Conservation (phyloP, 1,139 yeast genomes). For the Keqinozyma sinolaborantium region DNA sequence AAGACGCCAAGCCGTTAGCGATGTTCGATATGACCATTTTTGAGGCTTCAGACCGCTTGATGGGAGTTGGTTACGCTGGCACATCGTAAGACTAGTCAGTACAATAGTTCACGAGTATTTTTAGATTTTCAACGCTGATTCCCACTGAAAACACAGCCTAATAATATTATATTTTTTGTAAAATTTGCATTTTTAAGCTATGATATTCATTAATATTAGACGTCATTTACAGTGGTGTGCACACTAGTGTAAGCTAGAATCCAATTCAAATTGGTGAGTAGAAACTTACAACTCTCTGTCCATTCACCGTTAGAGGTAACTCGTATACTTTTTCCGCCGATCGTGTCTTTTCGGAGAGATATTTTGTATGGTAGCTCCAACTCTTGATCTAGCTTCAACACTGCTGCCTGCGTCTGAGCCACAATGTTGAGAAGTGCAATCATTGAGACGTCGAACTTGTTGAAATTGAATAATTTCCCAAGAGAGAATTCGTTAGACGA, state of each 20-base stretch:
- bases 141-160: too few species aligned
- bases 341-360: slow-evolving; percentile 51
- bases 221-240: slow-evolving; percentile 17
- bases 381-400: slow-evolving; percentile 48
- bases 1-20: too few species aligned
- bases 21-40: too few species aligned
- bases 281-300: slow-evolving; percentile 85
- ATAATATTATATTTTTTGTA: too few species aligned
- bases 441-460: slow-evolving; percentile 73
- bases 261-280: slow-evolving; percentile 69
- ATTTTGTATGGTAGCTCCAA: slow-evolving; percentile 68
- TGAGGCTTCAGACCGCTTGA: too few species aligned
- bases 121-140: too few species aligned
- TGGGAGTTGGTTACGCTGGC: too few species aligned
- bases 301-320: slow-evolving; percentile 77
- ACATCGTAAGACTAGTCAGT: too few species aligned
- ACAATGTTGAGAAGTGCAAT: slow-evolving; percentile 67
- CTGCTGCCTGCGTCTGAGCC: slow-evolving; percentile 49
- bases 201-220: too few species aligned
- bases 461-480: slow-evolving; percentile 66
- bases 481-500: slow-evolving; percentile 66
- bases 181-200: too few species aligned
- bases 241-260: slow-evolving; percentile 42
- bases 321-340: slow-evolving; percentile 76
- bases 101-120: too few species aligned